Evolutionary conservation across 1,284 basidiomycete genomes (phyloP), one percentile per base, ranked within the genome.

Genomic region (Apiotrichum porosum): DNA sequence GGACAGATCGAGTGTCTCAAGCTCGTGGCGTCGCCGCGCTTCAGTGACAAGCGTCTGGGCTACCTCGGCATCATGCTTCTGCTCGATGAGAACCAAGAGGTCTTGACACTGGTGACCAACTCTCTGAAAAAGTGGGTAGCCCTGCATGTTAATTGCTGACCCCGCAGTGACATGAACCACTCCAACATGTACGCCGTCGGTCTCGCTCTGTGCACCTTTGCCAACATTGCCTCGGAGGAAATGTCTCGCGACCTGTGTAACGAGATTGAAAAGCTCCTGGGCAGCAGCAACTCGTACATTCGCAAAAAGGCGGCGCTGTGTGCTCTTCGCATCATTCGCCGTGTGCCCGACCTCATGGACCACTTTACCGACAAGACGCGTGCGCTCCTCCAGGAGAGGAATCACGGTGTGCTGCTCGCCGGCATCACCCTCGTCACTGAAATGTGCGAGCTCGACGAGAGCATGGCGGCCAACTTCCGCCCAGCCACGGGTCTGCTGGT

Each of bases 1-100:
- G 95, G 95, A 42, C 95, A 99, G 79, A 97, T 99, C 71, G 95
- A 98, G 78, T 99, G 95, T 75, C 80, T 99, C 58, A 98, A 98
- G 75, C 84, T 99, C 44, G 95, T 98, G 37, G 95, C 95, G n/a
- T 91, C 90, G 60, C 91, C 95, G 13, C 80, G 92, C 47, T 99
- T 98, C 75, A 83, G 87, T 39, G 95, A 99, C 78, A 99, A 99
- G 76, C 81, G 94, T 28, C 78, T 98, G 19, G 95, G 95, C 2
- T 99, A 98, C 67, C 77, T 98, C 37, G 95, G 95, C 1, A 97
- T 98, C 63, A 98, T 98, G 95, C 77, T 99, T 49, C 75, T 99
- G 34, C 75, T 98, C 54, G 95, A 99, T 66, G 95, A 99, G 78
- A 97, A 90, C 64, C 92, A 95, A 66, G 94, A 98, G 73, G 94